Evolutionary conservation across 129 eudicot species (phyloP), one percentile per base, ranked within the genome.

Genomic region (Logfia minima): DNA sequence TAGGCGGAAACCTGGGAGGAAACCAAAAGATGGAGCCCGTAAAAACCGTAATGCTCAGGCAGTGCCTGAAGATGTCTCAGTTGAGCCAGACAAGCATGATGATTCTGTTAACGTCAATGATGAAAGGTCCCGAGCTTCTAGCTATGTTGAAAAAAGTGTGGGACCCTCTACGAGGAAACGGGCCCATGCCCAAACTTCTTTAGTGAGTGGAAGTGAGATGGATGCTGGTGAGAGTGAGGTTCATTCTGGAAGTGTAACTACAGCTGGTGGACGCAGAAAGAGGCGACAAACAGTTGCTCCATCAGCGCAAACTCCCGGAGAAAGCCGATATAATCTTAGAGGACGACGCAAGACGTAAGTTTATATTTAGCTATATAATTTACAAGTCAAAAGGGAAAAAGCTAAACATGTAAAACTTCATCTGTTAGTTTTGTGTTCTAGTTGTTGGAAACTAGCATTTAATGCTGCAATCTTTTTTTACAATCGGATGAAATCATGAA

Each of bases 271-370:
- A 48, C 77, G 97, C 28, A 84, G 85, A 48, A 89, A 84, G 84
- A 92, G 93, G 88, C 91, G 95, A 83, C 89, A 87, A 58, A 87
- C 88, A 13, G 77, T 83, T 22, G 87, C 77, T 64, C 64, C 85
- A 4, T 73, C 81, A 63, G 75, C 81, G 9, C 89, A 81, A 61
- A 82, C 84, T 77, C 88, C 94, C 0, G 96, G 90, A 67, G 90
- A 65, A 72, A 78, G 74, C 22, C 89, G 96, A 24, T 95, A 95
- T 79, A 95, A 95, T 81, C 97, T 95, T 75, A 83, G 99, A 48
- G 55, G 55, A 73, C 92, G 89, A 66, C 91, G 75, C 76, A 90
- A 85, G 85, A 79, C 74, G 98, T 94, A 89, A 88, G 97, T 85
- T 66, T 11, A 24, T 14, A 6, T 43, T 56, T 41, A 41, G 10